phyloP scores from a whole-genome alignment of 352 stramenopile genomes.

The Globisporangium nagaii region DNA sequence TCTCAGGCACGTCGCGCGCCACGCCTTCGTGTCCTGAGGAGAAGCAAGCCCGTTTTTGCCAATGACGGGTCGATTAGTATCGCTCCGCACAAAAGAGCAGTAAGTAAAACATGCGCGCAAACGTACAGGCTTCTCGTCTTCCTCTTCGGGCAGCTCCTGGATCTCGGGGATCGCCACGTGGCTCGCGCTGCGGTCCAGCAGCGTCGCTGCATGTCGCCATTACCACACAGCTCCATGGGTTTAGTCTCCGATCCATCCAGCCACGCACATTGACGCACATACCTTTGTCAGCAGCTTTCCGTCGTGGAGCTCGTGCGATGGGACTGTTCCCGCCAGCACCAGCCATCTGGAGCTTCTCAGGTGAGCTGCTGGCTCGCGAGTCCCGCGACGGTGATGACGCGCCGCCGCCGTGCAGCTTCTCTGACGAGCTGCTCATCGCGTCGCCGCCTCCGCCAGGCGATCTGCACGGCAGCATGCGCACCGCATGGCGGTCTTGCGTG shows the following conservation, averaged over 20 bases:
- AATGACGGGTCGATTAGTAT: neutral
- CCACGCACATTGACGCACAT: neutral
- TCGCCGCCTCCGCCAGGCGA: slow-evolving; percentile 12
- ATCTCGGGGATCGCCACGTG: slow-evolving; percentile 1
- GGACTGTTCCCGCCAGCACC: neutral
- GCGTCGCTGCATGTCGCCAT: too few species aligned
- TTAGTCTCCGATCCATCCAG: too few species aligned
- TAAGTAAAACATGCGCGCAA: too few species aligned
- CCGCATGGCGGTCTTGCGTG: slow-evolving; percentile 40
- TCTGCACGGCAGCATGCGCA: slow-evolving; percentile 30
- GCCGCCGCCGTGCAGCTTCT: neutral
- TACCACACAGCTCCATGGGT: neutral
- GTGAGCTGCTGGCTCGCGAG: neutral
- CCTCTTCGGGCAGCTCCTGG: slow-evolving; percentile 5
- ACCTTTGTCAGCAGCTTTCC: slow-evolving; percentile 3
- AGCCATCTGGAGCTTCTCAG: slow-evolving; percentile 7
- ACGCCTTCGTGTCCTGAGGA: slow-evolving; percentile 26
- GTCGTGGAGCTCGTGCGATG: neutral
- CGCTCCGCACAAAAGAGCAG: too few species aligned
- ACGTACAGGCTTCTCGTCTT: slow-evolving; percentile 2
- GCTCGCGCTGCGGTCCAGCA: neutral
- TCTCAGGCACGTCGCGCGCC: slow-evolving; percentile 35
- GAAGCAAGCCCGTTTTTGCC: neutral
- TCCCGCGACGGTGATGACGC: neutral
- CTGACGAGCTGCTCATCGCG: neutral